Evolutionary conservation across 2,329 filamentous ascomycete genomes (phyloP).

Genomic region (Pseudogymnoascus pannorum): DNA sequence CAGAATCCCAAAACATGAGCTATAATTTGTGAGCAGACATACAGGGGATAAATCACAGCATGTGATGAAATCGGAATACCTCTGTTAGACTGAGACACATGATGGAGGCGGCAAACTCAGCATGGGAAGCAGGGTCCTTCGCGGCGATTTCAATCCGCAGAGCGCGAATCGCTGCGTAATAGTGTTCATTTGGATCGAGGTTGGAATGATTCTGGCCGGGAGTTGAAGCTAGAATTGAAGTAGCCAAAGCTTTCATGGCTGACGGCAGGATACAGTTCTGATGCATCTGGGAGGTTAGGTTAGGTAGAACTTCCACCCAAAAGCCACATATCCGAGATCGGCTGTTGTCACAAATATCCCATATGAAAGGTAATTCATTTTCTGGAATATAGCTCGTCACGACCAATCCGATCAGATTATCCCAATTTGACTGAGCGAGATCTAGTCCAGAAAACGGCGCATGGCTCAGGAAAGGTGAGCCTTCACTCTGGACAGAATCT

Average conservation of each 20-base stretch:
- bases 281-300: conserved; percentile 20
- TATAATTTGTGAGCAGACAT: conserved; percentile 17
- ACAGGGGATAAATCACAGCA: background rate
- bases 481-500: background rate
- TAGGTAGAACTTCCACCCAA: conserved; percentile 35
- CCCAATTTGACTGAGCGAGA: background rate
- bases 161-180: background rate
- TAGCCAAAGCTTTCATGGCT: background rate
- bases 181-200: background rate
- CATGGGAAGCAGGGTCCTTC: background rate
- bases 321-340: conserved; percentile 31
- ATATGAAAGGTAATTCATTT: conserved; percentile 13
- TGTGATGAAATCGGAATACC: conserved; percentile 15
- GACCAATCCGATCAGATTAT: background rate
- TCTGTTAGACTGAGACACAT: conserved; percentile 31
- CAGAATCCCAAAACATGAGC: conserved; percentile 29
- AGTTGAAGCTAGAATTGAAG: background rate
- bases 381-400: conserved; percentile 12
- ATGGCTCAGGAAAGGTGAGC: background rate
- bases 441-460: background rate
- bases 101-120: background rate
- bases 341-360: background rate
- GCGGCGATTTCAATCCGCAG: background rate
- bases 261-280: background rate
- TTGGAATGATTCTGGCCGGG: background rate